phyloP scores from a whole-genome alignment of 2,329 filamentous ascomycete species.

The Ilyonectria destructans region DNA sequence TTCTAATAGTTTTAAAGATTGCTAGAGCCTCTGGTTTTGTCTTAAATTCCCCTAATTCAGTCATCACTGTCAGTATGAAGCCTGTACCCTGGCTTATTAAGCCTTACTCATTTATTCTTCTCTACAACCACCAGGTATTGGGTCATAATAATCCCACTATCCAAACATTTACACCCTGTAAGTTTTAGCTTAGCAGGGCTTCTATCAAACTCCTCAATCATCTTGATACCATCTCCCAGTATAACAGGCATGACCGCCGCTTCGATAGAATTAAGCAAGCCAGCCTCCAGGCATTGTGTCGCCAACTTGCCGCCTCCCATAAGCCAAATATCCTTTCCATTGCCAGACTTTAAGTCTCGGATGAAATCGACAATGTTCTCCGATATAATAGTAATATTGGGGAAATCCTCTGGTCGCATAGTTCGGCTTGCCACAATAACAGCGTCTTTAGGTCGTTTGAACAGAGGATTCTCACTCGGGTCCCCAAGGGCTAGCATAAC shows the following conservation, averaged over 20 bases:
- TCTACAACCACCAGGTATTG: background rate
- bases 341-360: conserved; percentile 38
- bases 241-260: conserved; percentile 47
- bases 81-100: background rate
- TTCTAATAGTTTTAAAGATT: too few relatives aligned
- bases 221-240: conserved; percentile 45
- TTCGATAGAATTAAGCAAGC: conserved; percentile 53
- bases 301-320: conserved; percentile 55
- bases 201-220: conserved; percentile 27
- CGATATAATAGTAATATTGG: conserved; percentile 41
- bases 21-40: too few relatives aligned
- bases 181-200: background rate
- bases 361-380: conserved; percentile 41
- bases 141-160: background rate
- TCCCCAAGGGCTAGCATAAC: conserved; percentile 41
- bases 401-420: background rate
- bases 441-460: conserved; percentile 1
- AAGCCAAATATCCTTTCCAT: conserved; percentile 54
- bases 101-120: background rate
- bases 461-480: conserved; percentile 43
- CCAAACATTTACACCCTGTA: background rate
- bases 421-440: background rate
- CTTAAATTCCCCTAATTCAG: too few relatives aligned
- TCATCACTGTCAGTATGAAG: too few relatives aligned
- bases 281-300: conserved; percentile 47